These are phyloP conservation scores for Kondoa malvinella DNA, from an alignment of 768 basidiomycete species.

Conservation along the genomic window DNA sequence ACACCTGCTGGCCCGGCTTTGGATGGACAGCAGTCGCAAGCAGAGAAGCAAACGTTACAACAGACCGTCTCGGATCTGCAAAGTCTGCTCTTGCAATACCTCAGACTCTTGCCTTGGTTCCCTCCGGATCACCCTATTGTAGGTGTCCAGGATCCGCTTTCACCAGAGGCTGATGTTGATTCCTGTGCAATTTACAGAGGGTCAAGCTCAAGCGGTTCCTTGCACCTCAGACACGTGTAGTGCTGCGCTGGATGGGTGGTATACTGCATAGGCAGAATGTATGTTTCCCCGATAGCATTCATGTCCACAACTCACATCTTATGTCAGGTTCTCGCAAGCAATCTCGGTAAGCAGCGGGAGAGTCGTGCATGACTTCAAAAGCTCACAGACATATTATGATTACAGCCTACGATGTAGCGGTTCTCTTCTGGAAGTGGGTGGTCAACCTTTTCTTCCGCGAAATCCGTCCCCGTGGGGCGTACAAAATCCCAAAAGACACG, in stretches of 20 bases:
- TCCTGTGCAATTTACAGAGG: neutral
- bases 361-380: neutral
- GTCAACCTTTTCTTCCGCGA: conserved; percentile 94
- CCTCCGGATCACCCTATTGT: conserved; percentile 1
- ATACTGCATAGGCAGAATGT: neutral
- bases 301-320: conserved; percentile 13
- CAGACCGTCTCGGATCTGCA: conserved; percentile 23
- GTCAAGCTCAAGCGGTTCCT: conserved; percentile 1
- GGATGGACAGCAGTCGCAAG: neutral
- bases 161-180: neutral
- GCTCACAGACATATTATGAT: neutral
- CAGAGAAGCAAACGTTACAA: conserved; percentile 12
- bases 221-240: neutral
- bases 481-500: conserved; percentile 77
- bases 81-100: conserved; percentile 22
- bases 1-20: neutral
- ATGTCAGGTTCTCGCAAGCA: conserved; percentile 3
- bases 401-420: conserved; percentile 49
- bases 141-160: neutral
- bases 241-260: neutral
- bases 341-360: neutral
- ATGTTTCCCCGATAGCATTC: neutral
- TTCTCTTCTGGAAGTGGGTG: conserved; percentile 68
- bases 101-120: conserved; percentile 21
- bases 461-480: conserved; percentile 79